Evolutionary conservation across 1,284 basidiomycete genomes (phyloP), one percentile per base, ranked within the genome.

Genomic region (Pisolithus thermaeus): DNA sequence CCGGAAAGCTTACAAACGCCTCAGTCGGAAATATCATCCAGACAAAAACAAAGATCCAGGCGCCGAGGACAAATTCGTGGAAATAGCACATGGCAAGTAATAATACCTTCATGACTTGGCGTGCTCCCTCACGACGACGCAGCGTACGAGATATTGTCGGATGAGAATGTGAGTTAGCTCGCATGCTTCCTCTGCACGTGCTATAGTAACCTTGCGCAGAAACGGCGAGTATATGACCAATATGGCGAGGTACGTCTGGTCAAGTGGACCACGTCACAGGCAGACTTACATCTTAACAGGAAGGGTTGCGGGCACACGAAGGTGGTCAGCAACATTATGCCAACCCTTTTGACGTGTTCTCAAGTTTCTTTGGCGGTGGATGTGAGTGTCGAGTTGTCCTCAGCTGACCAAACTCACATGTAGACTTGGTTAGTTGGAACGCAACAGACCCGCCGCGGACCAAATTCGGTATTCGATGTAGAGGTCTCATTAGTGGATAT

Each of bases 271-370:
- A 16, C 6, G 40, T 32, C 22, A 43, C 25, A 27, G 25, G n/a
- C 50, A 59, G 40, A 64, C 46, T 25, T 44, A 44, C 44, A 56
- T 44, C 25, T 41, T 45, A 11, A 51, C 51, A 88, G 79, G 92
- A 94, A 66, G 93, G 92, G 6, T 69, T 97, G 52, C 91, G 91
- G 68, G 87, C 89, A 38, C 91, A 92, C 57, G 87, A 92, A 71
- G 83, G 83, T 47, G 88, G 86, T 18, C 82, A 84, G 55, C 77
- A 77, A 52, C 76, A 75, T 39, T 72, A 82, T 50, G 74, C 78
- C n/a, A 91, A 95, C 64, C 90, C 92, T n/a, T 92, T 96, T 64
- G 94, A 97, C 65, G 81, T 96, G 61, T 97, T 97, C 70, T 82
- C 88, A 38, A 86, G 74, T 61, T 96, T 97, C 77, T 97, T 97